Conservation (phyloP, 2,329 filamentous ascomycete genomes). For the Fusarium kyushuense region DNA sequence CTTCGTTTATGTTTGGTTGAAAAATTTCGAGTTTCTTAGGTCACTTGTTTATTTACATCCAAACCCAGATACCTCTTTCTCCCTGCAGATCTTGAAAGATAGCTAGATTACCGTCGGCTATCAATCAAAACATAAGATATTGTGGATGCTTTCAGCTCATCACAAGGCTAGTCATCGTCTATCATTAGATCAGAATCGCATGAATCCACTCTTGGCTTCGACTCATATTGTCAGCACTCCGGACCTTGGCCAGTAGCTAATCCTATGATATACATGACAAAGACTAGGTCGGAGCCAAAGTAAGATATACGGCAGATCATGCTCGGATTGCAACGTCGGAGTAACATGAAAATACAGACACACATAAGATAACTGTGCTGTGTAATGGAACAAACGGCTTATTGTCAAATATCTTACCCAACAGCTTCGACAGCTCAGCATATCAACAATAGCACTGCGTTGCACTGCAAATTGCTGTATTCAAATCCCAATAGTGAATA, state of each 20-base stretch:
- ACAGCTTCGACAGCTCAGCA: not conserved
- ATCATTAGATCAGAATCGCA: slow-evolving; percentile 8
- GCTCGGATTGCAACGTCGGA: not conserved
- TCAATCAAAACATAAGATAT: slow-evolving; percentile 25
- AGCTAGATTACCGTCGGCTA: slow-evolving; percentile 21
- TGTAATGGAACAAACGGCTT: not conserved
- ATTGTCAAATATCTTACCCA: not conserved
- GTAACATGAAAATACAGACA: not conserved
- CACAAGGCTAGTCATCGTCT: slow-evolving; percentile 10
- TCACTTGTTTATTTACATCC: slow-evolving; percentile 11
- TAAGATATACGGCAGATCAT: not conserved
- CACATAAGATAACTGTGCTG: not conserved
- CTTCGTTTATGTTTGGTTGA: not conserved
- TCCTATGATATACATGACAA: not conserved
- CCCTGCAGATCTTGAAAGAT: slow-evolving; percentile 15
- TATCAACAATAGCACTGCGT: not conserved
- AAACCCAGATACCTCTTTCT: slow-evolving; percentile 4
- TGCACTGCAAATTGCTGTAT: not conserved
- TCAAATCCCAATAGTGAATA: not conserved
- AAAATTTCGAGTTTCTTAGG: too few species aligned
- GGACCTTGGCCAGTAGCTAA: not conserved
- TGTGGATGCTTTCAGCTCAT: slow-evolving; percentile 21
- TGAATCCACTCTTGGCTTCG: slow-evolving; percentile 20
- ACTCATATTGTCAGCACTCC: not conserved
- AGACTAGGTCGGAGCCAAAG: not conserved